These are phyloP conservation scores for Aspergillus sp. DNA, from an alignment of 2,329 filamentous ascomycete genomes.

Conservation along the genomic window DNA sequence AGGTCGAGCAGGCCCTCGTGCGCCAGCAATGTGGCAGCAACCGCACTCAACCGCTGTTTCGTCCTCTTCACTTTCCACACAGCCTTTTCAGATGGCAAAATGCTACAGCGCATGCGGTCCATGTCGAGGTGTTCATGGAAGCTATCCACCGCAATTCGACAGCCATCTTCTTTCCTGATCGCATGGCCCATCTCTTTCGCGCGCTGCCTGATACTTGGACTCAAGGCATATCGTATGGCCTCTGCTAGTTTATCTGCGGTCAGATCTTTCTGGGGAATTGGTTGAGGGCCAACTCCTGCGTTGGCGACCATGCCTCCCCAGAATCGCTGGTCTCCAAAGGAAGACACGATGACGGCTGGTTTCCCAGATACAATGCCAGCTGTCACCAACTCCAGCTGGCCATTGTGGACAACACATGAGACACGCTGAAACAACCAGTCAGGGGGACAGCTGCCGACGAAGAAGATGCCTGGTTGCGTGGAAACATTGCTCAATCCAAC, in stretches of 20 bases:
- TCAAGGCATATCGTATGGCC: slow-evolving; percentile 58
- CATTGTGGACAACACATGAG: slow-evolving; percentile 79
- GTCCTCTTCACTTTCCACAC: slow-evolving; percentile 71
- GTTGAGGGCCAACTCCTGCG: slow-evolving; percentile 67
- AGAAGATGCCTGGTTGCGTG: slow-evolving; percentile 73
- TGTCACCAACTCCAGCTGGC: slow-evolving; percentile 82
- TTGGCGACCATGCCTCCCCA: slow-evolving; percentile 73
- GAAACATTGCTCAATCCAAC: slow-evolving; percentile 73
- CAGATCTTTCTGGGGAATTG: slow-evolving; percentile 64
- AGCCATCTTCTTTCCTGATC: slow-evolving; percentile 63
- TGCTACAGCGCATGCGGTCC: slow-evolving; percentile 62
- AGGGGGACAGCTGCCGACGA: slow-evolving; percentile 80
- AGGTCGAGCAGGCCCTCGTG: slow-evolving; percentile 62
- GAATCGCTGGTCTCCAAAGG: slow-evolving; percentile 82
- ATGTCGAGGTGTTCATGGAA: slow-evolving; percentile 67
- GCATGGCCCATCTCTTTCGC: slow-evolving; percentile 56
- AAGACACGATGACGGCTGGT: slow-evolving; percentile 78
- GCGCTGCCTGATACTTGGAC: slow-evolving; percentile 55
- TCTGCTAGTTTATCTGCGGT: slow-evolving; percentile 62
- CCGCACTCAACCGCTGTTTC: slow-evolving; percentile 62
- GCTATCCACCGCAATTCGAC: slow-evolving; percentile 58
- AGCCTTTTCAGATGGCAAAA: slow-evolving; percentile 64
- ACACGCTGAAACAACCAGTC: slow-evolving; percentile 85
- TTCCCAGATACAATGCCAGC: slow-evolving; percentile 77
- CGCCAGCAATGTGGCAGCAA: slow-evolving; percentile 67